A percentile compares a stretch with the other conserved stretches of the same genome.
These are phyloP conservation scores for Chlamydomonas sp. DNA, from an alignment of 139 green algal species.

Conservation along the genomic window DNA sequence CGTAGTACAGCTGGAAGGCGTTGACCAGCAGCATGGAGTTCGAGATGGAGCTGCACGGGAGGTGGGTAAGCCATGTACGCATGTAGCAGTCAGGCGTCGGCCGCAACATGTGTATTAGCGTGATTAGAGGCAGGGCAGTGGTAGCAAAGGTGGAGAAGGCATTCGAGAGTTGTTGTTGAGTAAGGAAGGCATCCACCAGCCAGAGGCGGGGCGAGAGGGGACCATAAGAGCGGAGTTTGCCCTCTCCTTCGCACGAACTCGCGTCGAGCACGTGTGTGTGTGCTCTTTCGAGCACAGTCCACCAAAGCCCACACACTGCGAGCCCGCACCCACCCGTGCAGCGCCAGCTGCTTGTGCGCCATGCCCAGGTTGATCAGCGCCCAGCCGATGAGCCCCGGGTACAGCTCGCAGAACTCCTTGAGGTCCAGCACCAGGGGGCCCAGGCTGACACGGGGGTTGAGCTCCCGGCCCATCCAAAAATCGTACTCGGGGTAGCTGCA, in stretches of 20 bases:
- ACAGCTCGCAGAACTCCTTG: constrained; percentile 97
- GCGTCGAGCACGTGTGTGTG: no score
- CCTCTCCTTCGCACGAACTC: no score
- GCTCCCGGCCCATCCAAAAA: constrained; percentile 94
- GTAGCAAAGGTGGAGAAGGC: no score
- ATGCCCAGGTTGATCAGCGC: constrained; percentile 71
- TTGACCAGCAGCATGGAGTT: constrained; percentile 86
- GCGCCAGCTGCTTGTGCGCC: constrained; percentile 72
- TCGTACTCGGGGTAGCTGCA: constrained; percentile 74
- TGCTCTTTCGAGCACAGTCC: constrained; percentile 25
- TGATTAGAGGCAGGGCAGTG: no score
- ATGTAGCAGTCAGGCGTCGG: no score
- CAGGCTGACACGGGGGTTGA: constrained; percentile 81
- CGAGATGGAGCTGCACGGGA: constrained; percentile 62
- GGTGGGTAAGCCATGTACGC: no score
- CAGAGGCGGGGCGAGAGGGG: no score
- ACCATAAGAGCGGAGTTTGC: no score
- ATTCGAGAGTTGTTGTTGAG: no score
- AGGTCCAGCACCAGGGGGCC: constrained; percentile 78
- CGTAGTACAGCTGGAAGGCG: constrained; percentile 77
- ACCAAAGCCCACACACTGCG: background rate
- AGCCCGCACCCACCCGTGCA: constrained; percentile 10
- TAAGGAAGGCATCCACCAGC: no score
- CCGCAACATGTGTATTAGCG: no score
- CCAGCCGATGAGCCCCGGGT: constrained; percentile 86